These are phyloP conservation scores for Rhamnella rubrinervis DNA, from an alignment of 331 rosid genomes.

Conservation along the genomic window DNA sequence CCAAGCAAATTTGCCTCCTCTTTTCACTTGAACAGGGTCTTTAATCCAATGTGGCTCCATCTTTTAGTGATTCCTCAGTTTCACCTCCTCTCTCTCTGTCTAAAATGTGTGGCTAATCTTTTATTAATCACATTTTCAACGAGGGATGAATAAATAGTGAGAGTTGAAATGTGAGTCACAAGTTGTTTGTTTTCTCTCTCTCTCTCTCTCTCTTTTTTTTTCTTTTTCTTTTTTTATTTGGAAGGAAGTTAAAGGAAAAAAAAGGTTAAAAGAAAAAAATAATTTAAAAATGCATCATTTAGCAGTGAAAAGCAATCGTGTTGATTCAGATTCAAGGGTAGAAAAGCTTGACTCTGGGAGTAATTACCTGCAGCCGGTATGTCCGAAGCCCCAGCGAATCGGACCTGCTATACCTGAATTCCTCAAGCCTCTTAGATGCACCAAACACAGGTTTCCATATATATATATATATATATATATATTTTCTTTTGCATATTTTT, in stretches of 20 bases:
- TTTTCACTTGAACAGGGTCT: constrained; percentile 34
- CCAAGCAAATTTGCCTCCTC: constrained; percentile 42
- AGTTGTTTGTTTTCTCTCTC: constrained; percentile 26
- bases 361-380: constrained; percentile 50
- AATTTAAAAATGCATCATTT: constrained; percentile 43
- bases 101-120: constrained; percentile 45
- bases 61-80: constrained; percentile 37
- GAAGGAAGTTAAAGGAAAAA: too few species aligned
- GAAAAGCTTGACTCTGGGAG: constrained; percentile 38
- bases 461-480: too few species aligned
- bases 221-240: constrained; percentile 8
- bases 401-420: constrained; percentile 53
- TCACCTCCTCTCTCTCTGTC: constrained; percentile 21
- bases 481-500: neutral
- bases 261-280: neutral
- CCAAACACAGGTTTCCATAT: constrained; percentile 45
- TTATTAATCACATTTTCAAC: constrained; percentile 35
- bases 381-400: constrained; percentile 59
- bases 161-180: constrained; percentile 33
- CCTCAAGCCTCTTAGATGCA: constrained; percentile 53
- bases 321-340: constrained; percentile 32
- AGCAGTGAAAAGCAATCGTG: constrained; percentile 44
- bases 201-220: too few species aligned
- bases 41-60: constrained; percentile 35
- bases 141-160: constrained; percentile 28